Conservation (phyloP, 441 rosid species). For the Syzygium syzygioides region DNA sequence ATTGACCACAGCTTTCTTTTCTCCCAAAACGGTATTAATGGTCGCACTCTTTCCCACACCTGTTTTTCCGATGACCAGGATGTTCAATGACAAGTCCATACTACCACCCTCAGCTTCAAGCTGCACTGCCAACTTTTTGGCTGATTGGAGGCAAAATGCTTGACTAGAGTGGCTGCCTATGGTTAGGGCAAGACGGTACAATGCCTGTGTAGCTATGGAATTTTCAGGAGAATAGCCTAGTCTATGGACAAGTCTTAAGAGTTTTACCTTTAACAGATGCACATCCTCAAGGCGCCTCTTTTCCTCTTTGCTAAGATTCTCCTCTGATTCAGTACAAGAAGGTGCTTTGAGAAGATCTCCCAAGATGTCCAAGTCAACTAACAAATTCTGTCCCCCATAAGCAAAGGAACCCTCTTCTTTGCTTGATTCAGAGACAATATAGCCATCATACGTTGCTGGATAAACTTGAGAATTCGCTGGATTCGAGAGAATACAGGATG, state of each 20-base stretch:
- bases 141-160: neutral
- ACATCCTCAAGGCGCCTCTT: neutral
- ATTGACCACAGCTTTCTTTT: neutral
- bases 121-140: neutral
- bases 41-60: conserved; percentile 2
- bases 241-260: neutral
- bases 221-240: neutral
- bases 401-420: neutral
- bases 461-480: neutral
- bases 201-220: neutral
- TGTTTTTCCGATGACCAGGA: neutral
- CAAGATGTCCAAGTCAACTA: neutral
- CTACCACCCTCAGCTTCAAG: neutral
- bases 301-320: neutral
- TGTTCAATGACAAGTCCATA: neutral
- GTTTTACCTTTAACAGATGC: neutral
- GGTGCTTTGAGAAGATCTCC: neutral
- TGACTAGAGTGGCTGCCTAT: neutral
- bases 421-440: neutral
- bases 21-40: neutral
- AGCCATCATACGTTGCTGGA: neutral
- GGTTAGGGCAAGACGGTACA: neutral
- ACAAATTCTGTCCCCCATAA: neutral
- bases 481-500: neutral
- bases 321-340: neutral